phyloP scores from a whole-genome alignment of 495 filamentous ascomycete species.

The Penicillium mononematosum region DNA sequence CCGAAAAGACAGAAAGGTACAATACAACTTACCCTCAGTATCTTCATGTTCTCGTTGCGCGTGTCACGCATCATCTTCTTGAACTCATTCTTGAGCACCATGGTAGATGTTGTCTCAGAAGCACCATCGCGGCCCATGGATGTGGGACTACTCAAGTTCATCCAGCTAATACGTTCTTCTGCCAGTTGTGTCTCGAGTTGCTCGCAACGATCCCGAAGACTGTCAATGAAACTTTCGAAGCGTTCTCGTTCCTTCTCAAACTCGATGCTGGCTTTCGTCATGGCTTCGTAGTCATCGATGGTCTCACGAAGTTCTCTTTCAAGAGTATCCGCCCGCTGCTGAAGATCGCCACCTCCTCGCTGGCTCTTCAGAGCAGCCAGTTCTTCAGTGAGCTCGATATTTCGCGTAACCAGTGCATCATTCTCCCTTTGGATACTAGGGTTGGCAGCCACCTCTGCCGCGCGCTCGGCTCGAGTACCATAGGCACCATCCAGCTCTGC shows the following conservation, averaged over 20 bases:
- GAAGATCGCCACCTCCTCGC: slow-evolving; percentile 47
- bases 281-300: slow-evolving; percentile 78
- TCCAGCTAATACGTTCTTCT: slow-evolving; percentile 70
- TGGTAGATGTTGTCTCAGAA: slow-evolving; percentile 64
- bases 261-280: slow-evolving; percentile 82
- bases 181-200: slow-evolving; percentile 63
- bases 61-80: slow-evolving; percentile 90
- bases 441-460: slow-evolving; percentile 68
- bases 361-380: slow-evolving; percentile 53
- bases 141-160: slow-evolving; percentile 60
- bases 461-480: slow-evolving; percentile 72
- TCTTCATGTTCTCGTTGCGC: slow-evolving; percentile 66
- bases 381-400: slow-evolving; percentile 58
- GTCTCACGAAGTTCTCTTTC: slow-evolving; percentile 80
- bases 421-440: slow-evolving; percentile 66
- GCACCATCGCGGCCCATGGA: slow-evolving; percentile 46
- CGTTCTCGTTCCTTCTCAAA: slow-evolving; percentile 81
- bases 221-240: slow-evolving; percentile 71
- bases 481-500: slow-evolving; percentile 96
- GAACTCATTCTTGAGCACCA: slow-evolving; percentile 77
- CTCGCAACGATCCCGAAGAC: slow-evolving; percentile 67
- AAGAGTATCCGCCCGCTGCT: slow-evolving; percentile 59
- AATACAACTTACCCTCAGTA: slow-evolving; percentile 58
- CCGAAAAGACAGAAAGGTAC: slow-evolving; percentile 2
- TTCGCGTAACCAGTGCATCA: slow-evolving; percentile 58